A percentile compares a stretch with the other conserved stretches of the same genome.
Conservation (phyloP, 1,284 basidiomycete species). For the Boletus sp. region DNA sequence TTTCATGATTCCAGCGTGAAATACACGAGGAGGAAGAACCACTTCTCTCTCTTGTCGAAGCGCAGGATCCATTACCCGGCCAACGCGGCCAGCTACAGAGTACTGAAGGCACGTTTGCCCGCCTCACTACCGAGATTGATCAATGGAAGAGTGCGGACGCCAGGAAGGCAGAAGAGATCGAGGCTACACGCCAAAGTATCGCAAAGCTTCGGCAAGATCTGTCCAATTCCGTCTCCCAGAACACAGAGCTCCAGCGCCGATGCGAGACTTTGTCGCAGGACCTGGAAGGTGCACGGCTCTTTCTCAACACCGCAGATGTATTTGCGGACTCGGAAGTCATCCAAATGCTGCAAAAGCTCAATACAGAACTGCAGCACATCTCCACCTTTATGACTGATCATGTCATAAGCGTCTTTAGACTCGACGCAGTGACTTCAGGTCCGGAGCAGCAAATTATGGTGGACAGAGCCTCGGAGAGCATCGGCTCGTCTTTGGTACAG, state of each 20-base stretch:
- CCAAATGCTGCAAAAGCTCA: constrained; percentile 20
- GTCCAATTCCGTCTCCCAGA: not conserved
- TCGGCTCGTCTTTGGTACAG: constrained; percentile 3
- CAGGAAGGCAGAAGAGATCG: not conserved
- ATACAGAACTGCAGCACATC: constrained; percentile 27
- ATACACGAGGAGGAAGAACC: not conserved
- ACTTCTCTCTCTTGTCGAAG: not conserved
- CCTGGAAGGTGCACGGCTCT: constrained; percentile 1
- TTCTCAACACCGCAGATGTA: constrained; percentile 17
- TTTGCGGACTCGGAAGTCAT: constrained; percentile 25
- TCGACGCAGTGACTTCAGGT: not conserved
- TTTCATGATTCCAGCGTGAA: not conserved
- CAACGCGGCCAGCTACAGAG: not conserved
- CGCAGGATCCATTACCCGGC: not conserved
- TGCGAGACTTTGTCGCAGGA: not conserved
- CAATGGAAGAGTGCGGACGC: not conserved
- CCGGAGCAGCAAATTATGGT: not conserved
- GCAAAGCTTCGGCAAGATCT: constrained; percentile 2
- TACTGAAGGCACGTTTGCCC: not conserved
- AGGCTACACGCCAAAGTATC: not conserved
- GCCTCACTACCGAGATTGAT: not conserved
- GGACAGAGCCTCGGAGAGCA: not conserved
- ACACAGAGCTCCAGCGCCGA: not conserved
- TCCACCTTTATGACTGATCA: constrained; percentile 24
- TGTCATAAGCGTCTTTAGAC: constrained; percentile 16